Evolutionary conservation across 2,329 filamentous ascomycete genomes (phyloP), one percentile per base, ranked within the genome.

Genomic region (Colletotrichum viniferum): DNA sequence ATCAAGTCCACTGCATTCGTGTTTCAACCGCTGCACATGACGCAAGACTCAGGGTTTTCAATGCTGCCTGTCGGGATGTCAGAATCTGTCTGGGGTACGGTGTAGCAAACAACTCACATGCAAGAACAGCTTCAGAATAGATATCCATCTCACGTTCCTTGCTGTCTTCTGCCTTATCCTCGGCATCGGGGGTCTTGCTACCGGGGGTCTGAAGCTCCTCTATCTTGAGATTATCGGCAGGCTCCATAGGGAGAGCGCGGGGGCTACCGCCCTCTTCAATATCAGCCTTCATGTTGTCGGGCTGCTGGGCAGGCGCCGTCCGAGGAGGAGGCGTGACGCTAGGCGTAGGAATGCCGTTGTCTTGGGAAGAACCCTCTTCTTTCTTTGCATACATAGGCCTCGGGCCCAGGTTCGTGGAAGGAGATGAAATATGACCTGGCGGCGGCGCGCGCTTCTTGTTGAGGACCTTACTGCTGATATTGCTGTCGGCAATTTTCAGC

Each of bases 11-110:
- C 34, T 38, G 18, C 71, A 52, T 68, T 56, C 68, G 8, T 38
- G 62, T 24, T 81, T 85, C 91, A 98, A 88, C 96, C 96, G 86
- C 95, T 97, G 92, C 97, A 99, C 97, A 99, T 98, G 78, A 98
- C 84, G 84, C 97, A 99, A 63, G 94, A 90, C 84, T 99, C 97
- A 80, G 94, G 95, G 88, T 98, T 98, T 83, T 98, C 96, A 85
- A 99, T 98, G 87, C 96, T 98, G 89, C 92, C 92, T 94, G 75
- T 80, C 58, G 68, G 63, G 52, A 18, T 79, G 82, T 88, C 81
- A 86, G 81, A 76, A 32, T 69, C 65, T 71, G 16, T 21, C 32
- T 66, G 73, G 64, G 67, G 14, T 56, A 48, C 3, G 16, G 8
- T 28, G 7, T 24, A 18, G 13, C 66, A 7, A 43, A 28, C 63